A percentile compares a stretch with the other conserved stretches of the same genome.
phyloP scores from a whole-genome alignment of 2,329 filamentous ascomycete species.

The Coniochaeta sp. region DNA sequence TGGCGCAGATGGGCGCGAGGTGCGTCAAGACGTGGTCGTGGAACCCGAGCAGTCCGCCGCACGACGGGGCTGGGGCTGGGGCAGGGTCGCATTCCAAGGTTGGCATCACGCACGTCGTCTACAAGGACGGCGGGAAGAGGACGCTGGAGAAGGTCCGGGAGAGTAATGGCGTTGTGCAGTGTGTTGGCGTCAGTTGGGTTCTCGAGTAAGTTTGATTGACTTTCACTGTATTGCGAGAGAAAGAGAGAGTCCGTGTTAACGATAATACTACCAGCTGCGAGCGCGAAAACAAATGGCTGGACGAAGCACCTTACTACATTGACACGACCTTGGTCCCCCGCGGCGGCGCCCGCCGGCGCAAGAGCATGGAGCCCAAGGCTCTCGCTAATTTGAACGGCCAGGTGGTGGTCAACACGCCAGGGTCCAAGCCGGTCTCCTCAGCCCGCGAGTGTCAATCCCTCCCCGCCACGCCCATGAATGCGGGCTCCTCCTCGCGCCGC shows the following conservation, averaged over 20 bases:
- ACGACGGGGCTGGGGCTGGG: conserved; percentile 18
- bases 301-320: conserved; percentile 63
- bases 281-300: conserved; percentile 67
- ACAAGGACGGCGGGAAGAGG: conserved; percentile 75
- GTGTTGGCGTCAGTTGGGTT: conserved; percentile 83
- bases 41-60: conserved; percentile 42
- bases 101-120: conserved; percentile 82
- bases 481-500: conserved; percentile 20
- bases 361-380: conserved; percentile 73
- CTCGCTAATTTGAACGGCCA: conserved; percentile 63
- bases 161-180: conserved; percentile 67
- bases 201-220: conserved; percentile 75
- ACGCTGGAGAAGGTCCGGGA: conserved; percentile 76
- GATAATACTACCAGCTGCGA: conserved; percentile 51
- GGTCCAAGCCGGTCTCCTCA: conserved; percentile 22
- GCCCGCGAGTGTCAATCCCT: conserved; percentile 28
- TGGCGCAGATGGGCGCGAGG: conserved; percentile 73
- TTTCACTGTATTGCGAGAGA: no score
- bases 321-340: conserved; percentile 62
- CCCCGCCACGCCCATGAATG: conserved; percentile 35
- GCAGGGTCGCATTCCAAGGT: conserved; percentile 39
- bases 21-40: conserved; percentile 72
- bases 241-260: neutral
- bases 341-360: conserved; percentile 63
- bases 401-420: conserved; percentile 37